phyloP scores from a whole-genome alignment of 352 stramenopile genomes.

The Phytophthora fragariaefolia region DNA sequence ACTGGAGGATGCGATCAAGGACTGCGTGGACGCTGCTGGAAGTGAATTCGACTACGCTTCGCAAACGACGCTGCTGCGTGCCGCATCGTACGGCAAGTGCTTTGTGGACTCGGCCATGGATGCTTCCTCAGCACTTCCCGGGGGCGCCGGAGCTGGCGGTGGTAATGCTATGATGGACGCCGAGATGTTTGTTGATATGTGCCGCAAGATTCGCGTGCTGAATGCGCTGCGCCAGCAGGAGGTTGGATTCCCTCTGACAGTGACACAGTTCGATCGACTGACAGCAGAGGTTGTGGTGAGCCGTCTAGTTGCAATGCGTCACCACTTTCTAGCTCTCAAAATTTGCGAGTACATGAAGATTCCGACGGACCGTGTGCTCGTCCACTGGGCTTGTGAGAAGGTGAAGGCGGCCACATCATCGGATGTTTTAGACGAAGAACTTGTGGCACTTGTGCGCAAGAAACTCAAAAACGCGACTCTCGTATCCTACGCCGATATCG shows the following conservation, averaged over 20 bases:
- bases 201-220: constrained; percentile 89
- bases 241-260: constrained; percentile 83
- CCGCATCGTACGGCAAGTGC: constrained; percentile 89
- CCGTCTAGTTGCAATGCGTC: constrained; percentile 80
- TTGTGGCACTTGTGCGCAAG: constrained; percentile 85
- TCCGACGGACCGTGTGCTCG: constrained; percentile 87
- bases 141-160: constrained; percentile 20
- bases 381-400: constrained; percentile 93
- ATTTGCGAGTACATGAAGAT: constrained; percentile 91
- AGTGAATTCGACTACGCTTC: constrained; percentile 87
- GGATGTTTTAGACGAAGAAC: constrained; percentile 76
- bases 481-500: constrained; percentile 85
- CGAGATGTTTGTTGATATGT: constrained; percentile 91
- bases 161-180: constrained; percentile 57
- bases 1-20: constrained; percentile 86
- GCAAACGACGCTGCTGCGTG: constrained; percentile 84
- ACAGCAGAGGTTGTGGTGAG: constrained; percentile 88
- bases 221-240: constrained; percentile 87
- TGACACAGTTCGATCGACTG: constrained; percentile 84
- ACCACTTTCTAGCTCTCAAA: constrained; percentile 92
- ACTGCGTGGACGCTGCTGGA: constrained; percentile 87
- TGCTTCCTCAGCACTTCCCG: constrained; percentile 31
- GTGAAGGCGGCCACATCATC: constrained; percentile 65
- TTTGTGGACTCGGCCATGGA: constrained; percentile 83
- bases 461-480: constrained; percentile 84